A percentile compares a stretch with the other conserved stretches of the same genome.
Conservation (phyloP, 192 early-diverging fungal genomes). For the Mortierella hygrophila region DNA sequence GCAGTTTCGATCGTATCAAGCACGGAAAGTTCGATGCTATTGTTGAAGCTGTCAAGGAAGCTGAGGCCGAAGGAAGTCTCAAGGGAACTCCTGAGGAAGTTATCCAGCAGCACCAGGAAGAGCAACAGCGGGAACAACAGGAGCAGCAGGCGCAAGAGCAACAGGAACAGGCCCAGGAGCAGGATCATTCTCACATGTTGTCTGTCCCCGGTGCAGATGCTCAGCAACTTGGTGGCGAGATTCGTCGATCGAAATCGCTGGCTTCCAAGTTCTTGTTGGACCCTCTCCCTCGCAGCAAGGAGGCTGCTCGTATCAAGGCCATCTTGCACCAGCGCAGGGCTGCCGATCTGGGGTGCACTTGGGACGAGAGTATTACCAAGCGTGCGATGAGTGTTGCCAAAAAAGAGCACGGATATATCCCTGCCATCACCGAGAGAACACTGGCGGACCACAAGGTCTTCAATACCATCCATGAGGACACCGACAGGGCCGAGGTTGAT, state of each 20-base stretch:
- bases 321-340: constrained; percentile 18
- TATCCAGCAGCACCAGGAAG: not conserved
- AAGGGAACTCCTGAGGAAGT: not conserved
- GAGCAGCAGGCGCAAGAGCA: not conserved
- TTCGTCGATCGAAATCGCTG: constrained; percentile 30
- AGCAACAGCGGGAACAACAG: not conserved
- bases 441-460: constrained; percentile 3
- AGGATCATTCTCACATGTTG: not conserved
- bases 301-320: constrained; percentile 21
- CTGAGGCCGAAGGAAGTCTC: constrained; percentile 8
- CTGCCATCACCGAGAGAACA: constrained; percentile 23
- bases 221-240: constrained; percentile 14
- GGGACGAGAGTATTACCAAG: constrained; percentile 57
- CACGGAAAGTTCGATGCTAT: constrained; percentile 28
- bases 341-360: constrained; percentile 13
- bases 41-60: constrained; percentile 23
- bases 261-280: constrained; percentile 38
- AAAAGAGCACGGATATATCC: constrained; percentile 45
- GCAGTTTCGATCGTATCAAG: constrained; percentile 78
- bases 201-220: not conserved
- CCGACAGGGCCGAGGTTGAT: constrained; percentile 7
- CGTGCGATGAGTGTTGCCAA: constrained; percentile 36
- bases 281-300: constrained; percentile 35
- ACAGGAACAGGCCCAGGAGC: not conserved
- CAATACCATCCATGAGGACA: constrained; percentile 5